Conservation (phyloP, 208 protist species). For the Trypanosomatidae sp. region DNA sequence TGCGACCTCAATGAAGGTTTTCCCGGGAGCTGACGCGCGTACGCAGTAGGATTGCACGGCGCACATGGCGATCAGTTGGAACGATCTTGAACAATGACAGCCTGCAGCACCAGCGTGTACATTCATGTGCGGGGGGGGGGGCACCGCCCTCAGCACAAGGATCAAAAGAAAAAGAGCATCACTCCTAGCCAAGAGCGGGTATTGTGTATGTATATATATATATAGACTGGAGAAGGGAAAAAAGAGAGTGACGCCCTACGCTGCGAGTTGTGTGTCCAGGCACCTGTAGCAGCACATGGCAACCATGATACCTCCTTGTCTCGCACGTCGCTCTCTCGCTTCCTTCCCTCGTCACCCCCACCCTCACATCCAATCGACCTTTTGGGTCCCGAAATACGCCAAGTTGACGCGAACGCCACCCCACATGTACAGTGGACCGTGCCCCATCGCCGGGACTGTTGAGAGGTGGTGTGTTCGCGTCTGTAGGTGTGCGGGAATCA, state of each 20-base stretch:
- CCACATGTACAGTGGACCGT: background rate
- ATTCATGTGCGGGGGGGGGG: background rate
- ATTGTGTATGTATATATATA: background rate
- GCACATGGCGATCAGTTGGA: background rate
- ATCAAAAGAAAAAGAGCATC: slow-evolving; percentile 1
- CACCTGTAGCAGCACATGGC: background rate
- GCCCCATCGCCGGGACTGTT: background rate
- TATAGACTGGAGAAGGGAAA: background rate
- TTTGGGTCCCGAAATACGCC: background rate
- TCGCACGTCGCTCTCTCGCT: background rate
- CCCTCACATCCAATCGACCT: background rate
- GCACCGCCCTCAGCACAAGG: background rate
- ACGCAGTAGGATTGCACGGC: background rate
- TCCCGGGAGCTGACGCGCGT: background rate
- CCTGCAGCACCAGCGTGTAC: background rate
- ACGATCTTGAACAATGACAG: background rate
- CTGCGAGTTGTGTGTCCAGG: background rate
- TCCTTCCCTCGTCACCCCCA: background rate
- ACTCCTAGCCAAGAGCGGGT: background rate
- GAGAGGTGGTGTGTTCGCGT: background rate
- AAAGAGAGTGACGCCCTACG: background rate
- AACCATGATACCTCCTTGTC: background rate
- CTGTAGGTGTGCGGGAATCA: background rate
- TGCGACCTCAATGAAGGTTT: background rate
- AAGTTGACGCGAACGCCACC: background rate